phyloP scores from a whole-genome alignment of 768 basidiomycete species.

The Rhodosporidiobolus sp. region DNA sequence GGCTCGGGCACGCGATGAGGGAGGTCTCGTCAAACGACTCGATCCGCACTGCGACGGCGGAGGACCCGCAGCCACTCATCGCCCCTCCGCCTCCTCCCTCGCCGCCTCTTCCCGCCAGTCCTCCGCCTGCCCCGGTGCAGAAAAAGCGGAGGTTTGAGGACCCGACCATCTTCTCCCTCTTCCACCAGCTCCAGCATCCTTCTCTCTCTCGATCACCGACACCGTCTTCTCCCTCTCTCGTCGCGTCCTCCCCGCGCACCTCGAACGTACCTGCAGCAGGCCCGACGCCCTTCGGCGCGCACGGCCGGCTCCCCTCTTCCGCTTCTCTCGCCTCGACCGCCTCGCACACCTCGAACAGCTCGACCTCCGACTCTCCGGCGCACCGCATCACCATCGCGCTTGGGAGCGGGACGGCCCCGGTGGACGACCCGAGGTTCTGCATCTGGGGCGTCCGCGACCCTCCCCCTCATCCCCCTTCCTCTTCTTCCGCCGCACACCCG shows the following conservation, averaged over 20 bases:
- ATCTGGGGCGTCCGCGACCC: constrained; percentile 70
- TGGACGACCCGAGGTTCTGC: constrained; percentile 85
- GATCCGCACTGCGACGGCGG: constrained; percentile 32
- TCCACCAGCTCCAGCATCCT: constrained; percentile 19
- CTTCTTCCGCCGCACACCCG: not conserved
- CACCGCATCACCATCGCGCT: constrained; percentile 36
- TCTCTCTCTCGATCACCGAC: no score
- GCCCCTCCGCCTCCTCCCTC: not conserved
- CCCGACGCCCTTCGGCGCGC: constrained; percentile 10
- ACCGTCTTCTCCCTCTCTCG: not conserved
- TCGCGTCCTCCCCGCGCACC: not conserved
- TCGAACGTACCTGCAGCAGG: not conserved
- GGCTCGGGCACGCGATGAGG: constrained; percentile 14
- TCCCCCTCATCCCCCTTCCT: not conserved
- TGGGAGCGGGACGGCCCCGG: constrained; percentile 43
- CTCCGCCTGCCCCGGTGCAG: not conserved
- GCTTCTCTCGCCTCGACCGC: constrained; percentile 18
- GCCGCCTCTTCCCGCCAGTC: not conserved
- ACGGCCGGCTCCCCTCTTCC: constrained; percentile 24
- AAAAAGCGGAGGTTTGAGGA: constrained; percentile 23
- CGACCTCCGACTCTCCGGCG: not conserved
- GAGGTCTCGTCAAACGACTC: constrained; percentile 37
- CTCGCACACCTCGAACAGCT: constrained; percentile 8
- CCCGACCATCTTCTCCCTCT: constrained; percentile 41
- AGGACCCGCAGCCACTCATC: not conserved